phyloP scores from a whole-genome alignment of 108 stramenopile genomes.

The Cyclotella kingstonii region DNA sequence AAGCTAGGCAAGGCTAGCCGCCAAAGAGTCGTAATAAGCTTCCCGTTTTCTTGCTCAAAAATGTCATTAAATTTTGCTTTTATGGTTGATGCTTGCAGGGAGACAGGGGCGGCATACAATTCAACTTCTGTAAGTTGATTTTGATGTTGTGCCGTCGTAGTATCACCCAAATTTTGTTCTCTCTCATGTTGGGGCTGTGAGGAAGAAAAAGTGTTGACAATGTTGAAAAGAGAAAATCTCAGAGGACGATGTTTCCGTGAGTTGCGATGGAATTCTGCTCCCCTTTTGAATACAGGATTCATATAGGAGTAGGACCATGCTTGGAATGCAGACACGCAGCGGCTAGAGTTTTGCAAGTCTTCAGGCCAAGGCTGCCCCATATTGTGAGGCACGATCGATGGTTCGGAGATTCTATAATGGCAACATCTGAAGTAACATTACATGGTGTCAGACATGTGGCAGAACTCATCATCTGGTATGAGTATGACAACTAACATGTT shows the following conservation, averaged over 20 bases:
- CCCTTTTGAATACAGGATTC: constrained; percentile 23
- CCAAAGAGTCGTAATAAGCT: constrained; percentile 47
- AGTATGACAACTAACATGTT: no score
- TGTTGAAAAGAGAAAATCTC: no score
- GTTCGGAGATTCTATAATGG: neutral
- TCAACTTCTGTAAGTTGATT: neutral
- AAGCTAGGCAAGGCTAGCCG: constrained; percentile 49
- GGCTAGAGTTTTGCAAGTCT: constrained; percentile 1
- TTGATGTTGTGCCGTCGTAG: neutral
- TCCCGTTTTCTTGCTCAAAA: neutral
- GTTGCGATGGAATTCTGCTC: constrained; percentile 15
- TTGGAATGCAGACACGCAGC: constrained; percentile 1
- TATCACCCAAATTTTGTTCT: neutral
- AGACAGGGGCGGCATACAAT: constrained; percentile 4
- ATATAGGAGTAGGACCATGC: constrained; percentile 47
- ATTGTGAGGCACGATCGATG: neutral
- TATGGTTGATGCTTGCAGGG: constrained; percentile 8
- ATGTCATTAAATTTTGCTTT: constrained; percentile 13
- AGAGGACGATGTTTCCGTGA: neutral
- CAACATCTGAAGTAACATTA: neutral
- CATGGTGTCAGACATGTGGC: neutral
- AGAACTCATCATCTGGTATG: no score
- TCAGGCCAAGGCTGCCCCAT: constrained; percentile 15
- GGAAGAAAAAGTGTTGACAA: neutral
- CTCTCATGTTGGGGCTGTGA: neutral